Conservation (phyloP, 2,329 filamentous ascomycete genomes). For the Didymella sp. region DNA sequence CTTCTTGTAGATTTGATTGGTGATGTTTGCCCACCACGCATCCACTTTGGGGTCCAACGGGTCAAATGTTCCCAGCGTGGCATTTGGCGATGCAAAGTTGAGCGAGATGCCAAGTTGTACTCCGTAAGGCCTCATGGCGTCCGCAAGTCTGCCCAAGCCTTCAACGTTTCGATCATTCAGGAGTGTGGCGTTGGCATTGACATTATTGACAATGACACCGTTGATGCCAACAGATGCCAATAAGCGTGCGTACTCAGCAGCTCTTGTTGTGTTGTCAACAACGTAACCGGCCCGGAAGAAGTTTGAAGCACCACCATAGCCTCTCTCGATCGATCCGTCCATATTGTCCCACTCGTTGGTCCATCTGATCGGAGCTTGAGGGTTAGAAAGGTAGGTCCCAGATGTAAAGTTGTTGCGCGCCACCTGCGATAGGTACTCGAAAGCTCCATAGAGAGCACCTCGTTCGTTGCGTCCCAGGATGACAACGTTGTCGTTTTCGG, state of each 20-base stretch:
- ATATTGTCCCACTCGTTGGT: conserved; percentile 78
- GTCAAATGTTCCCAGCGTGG: conserved; percentile 66
- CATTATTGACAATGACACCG: conserved; percentile 72
- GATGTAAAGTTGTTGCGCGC: conserved; percentile 63
- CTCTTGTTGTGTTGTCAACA: conserved; percentile 66
- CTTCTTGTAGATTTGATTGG: conserved; percentile 63
- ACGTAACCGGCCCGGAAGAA: conserved; percentile 68
- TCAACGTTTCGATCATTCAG: conserved; percentile 65
- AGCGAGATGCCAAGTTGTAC: conserved; percentile 70
- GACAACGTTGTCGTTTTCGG: conserved; percentile 55
- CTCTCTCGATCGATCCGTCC: conserved; percentile 70
- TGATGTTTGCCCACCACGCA: conserved; percentile 68
- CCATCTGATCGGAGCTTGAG: conserved; percentile 70
- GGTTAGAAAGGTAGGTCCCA: conserved; percentile 60
- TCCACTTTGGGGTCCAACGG: conserved; percentile 67
- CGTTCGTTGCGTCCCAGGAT: conserved; percentile 72
- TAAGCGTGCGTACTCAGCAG: conserved; percentile 68
- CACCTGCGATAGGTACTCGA: conserved; percentile 71
- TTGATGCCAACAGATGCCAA: conserved; percentile 72
- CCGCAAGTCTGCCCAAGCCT: conserved; percentile 68
- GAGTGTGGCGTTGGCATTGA: conserved; percentile 70
- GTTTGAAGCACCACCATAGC: conserved; percentile 71
- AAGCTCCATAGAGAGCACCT: conserved; percentile 72
- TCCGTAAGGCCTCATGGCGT: conserved; percentile 71
- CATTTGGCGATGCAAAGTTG: conserved; percentile 70